phyloP scores from a whole-genome alignment of 768 basidiomycete genomes.

The Obba rivulosa region DNA sequence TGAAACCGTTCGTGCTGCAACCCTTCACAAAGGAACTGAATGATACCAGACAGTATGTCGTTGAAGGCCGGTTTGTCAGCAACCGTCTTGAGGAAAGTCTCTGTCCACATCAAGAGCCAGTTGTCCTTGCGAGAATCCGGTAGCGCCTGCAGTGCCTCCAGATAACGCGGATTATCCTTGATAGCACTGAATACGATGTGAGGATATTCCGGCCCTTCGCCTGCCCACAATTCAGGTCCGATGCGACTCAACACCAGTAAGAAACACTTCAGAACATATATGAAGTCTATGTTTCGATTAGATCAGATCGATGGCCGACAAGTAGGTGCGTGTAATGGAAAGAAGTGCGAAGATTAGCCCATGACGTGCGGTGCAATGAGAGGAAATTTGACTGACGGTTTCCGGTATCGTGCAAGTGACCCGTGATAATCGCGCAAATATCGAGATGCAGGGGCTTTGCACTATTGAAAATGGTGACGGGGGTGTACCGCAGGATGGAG shows the following conservation, averaged over 20 bases:
- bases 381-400: slow-evolving; percentile 43
- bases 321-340: slow-evolving; percentile 4
- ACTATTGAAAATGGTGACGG: slow-evolving; percentile 34
- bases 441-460: slow-evolving; percentile 33
- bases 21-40: slow-evolving; percentile 74
- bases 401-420: slow-evolving; percentile 57
- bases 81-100: slow-evolving; percentile 18
- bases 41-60: slow-evolving; percentile 66
- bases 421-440: slow-evolving; percentile 48
- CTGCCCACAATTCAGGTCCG: slow-evolving; percentile 57
- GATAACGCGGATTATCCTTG: slow-evolving; percentile 66
- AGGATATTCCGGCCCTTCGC: slow-evolving; percentile 67
- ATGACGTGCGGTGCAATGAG: no score
- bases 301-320: background rate
- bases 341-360: no score
- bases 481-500: slow-evolving; percentile 48
- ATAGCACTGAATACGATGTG: slow-evolving; percentile 77
- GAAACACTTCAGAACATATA: slow-evolving; percentile 52
- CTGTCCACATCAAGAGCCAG: slow-evolving; percentile 21
- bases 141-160: slow-evolving; percentile 36
- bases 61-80: slow-evolving; percentile 13
- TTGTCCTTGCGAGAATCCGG: slow-evolving; percentile 23
- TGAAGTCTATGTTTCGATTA: no score
- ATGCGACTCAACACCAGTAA: slow-evolving; percentile 55
- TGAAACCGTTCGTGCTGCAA: slow-evolving; percentile 73